These are phyloP conservation scores for Zygotorulaspora chibaensis DNA, from an alignment of 805 yeast species.

Conservation along the genomic window DNA sequence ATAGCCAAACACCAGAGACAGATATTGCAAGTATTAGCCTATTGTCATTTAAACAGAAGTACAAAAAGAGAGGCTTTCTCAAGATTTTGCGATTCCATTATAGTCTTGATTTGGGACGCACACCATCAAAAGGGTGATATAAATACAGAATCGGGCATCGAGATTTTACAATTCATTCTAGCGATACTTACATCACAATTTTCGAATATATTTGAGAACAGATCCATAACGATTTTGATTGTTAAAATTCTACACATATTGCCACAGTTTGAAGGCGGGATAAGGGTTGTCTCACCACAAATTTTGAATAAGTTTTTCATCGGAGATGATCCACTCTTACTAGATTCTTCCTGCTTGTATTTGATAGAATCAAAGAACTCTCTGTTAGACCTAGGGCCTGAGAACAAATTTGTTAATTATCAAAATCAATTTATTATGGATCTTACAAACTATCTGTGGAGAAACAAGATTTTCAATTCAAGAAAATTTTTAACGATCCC, in stretches of 20 bases:
- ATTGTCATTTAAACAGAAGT: constrained; percentile 16
- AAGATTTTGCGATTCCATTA: constrained; percentile 9
- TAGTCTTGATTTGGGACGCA: constrained; percentile 19
- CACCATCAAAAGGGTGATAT: constrained; percentile 2
- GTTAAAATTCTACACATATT: constrained; percentile 9
- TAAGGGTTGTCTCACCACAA: constrained; percentile 1
- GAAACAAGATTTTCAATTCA: constrained; percentile 22
- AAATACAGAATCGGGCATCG: constrained; percentile 3
- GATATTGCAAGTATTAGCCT: constrained; percentile 15
- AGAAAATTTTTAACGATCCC: constrained; percentile 24
- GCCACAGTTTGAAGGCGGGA: not conserved
- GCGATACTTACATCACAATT: constrained; percentile 12
- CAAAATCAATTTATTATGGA: constrained; percentile 28
- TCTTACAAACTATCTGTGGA: constrained; percentile 31
- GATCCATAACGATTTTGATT: constrained; percentile 12
- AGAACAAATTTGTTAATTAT: constrained; percentile 17
- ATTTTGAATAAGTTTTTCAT: constrained; percentile 18
- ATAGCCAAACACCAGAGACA: constrained; percentile 1
- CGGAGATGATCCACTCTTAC: constrained; percentile 24
- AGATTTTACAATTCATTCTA: constrained; percentile 16
- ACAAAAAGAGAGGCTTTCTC: constrained; percentile 6
- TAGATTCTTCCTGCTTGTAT: constrained; percentile 24
- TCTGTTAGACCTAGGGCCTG: constrained; percentile 12
- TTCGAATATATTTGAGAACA: constrained; percentile 15
- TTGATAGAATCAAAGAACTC: constrained; percentile 15